A percentile compares a stretch with the other conserved stretches of the same genome.
Conservation (phyloP, 2,329 filamentous ascomycete species). For the Blastomyces gilchristii region DNA sequence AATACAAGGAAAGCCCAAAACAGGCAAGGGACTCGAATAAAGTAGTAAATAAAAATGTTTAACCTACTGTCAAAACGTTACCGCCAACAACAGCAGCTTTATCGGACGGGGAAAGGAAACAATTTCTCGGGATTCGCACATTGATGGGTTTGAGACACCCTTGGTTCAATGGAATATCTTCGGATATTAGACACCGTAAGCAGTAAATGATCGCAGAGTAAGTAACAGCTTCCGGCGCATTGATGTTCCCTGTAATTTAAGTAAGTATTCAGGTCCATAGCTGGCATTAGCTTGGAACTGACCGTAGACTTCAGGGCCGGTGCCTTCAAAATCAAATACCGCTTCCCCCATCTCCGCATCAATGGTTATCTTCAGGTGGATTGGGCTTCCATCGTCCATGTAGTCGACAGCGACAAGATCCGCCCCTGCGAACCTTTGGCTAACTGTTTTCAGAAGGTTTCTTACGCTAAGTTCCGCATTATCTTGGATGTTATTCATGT, state of each 20-base stretch:
- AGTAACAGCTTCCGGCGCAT: constrained; percentile 67
- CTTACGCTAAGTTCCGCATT: constrained; percentile 66
- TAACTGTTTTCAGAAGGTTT: constrained; percentile 56
- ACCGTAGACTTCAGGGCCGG: constrained; percentile 64
- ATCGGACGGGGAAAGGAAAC: constrained; percentile 61
- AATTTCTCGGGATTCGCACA: constrained; percentile 59
- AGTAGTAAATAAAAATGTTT: background rate
- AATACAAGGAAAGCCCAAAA: background rate
- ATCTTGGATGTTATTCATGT: constrained; percentile 68
- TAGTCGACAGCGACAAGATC: constrained; percentile 61
- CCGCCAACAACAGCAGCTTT: constrained; percentile 68
- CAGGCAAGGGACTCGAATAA: background rate
- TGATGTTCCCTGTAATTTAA: constrained; percentile 49
- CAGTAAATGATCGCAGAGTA: constrained; percentile 76
- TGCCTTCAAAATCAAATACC: constrained; percentile 66
- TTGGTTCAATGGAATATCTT: constrained; percentile 74
- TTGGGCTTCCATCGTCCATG: constrained; percentile 77
- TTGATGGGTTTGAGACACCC: constrained; percentile 65
- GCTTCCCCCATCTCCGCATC: constrained; percentile 61
- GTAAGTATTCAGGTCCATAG: background rate
- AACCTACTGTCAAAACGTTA: constrained; percentile 57
- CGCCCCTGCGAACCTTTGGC: constrained; percentile 53
- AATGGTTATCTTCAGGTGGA: constrained; percentile 61
- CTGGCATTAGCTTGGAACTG: constrained; percentile 15
- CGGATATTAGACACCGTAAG: constrained; percentile 61